phyloP scores from a whole-genome alignment of 768 basidiomycete species.

The Sutorius australiensis region DNA sequence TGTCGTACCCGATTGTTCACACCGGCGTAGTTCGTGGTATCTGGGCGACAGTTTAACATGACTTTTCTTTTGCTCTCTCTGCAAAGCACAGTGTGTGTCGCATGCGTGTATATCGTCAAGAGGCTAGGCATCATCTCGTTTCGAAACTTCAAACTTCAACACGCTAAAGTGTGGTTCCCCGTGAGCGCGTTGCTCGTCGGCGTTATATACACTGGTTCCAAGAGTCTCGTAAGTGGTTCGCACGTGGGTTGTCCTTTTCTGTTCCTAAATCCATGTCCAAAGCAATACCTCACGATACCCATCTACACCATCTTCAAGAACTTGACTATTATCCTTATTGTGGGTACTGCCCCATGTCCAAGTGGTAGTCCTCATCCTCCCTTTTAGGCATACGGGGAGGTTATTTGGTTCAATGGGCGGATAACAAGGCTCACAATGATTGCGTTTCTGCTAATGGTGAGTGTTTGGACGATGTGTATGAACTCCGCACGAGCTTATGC shows the following conservation, averaged over 20 bases:
- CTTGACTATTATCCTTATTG: slow-evolving; percentile 97
- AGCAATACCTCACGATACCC: slow-evolving; percentile 98
- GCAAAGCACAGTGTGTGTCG: slow-evolving; percentile 84
- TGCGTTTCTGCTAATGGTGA: slow-evolving; percentile 89
- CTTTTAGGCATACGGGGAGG: slow-evolving; percentile 89
- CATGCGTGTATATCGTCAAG: slow-evolving; percentile 73
- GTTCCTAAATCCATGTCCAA: slow-evolving; percentile 4
- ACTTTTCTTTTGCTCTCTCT: slow-evolving; percentile 91
- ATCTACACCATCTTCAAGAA: slow-evolving; percentile 99
- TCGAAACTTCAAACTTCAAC: slow-evolving; percentile 73
- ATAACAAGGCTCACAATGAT: slow-evolving; percentile 85
- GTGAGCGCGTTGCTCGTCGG: slow-evolving; percentile 87
- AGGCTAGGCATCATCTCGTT: slow-evolving; percentile 76
- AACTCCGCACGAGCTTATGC: background rate
- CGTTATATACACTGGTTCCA: slow-evolving; percentile 98
- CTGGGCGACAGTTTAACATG: slow-evolving; percentile 92
- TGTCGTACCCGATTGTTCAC: slow-evolving; percentile 1
- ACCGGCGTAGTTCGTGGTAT: slow-evolving; percentile 78
- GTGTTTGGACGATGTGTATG: slow-evolving; percentile 13
- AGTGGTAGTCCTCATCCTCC: slow-evolving; percentile 1
- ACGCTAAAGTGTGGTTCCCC: slow-evolving; percentile 93
- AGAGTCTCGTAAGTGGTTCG: slow-evolving; percentile 76
- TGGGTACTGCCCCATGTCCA: slow-evolving; percentile 35
- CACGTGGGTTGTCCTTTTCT: background rate
- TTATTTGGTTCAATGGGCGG: slow-evolving; percentile 91